Evolutionary conservation across 768 basidiomycete genomes (phyloP), one percentile per base, ranked within the genome.

Genomic region (Boletellus ananas): DNA sequence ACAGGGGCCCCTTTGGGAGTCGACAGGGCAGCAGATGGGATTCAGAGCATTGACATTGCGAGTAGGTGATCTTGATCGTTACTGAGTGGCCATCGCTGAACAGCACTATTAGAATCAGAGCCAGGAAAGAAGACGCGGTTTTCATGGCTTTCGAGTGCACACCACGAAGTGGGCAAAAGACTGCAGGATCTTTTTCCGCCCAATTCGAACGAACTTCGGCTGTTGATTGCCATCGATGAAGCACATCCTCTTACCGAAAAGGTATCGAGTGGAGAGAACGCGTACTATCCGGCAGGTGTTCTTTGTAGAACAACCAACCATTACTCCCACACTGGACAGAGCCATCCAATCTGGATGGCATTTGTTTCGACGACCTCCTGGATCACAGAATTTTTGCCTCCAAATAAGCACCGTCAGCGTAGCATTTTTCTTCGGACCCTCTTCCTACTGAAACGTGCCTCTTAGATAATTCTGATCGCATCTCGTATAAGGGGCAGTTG

Each of bases 181-280:
- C 36, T 31, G 4, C 4, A 29, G 5, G 8, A 4, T 4, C 18
- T 36, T 6, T 46, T 54, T 3, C 0, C 35, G 1, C 23, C 34
- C 3, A 1, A 27, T 5, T 10, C 34, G 1, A 5, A 36, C 10
- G 3, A 0, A 3, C 49, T 51, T 1, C 52, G 43, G 33, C 16
- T 60, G 37, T 36, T 60, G 14, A 60, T 60, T 17, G 58, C 58
- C 1, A 2, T 60, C 6, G 58, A 60, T 17, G 51, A 57, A 3
- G 55, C 55, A 12, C 51, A 60, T 14, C 12, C 45, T 0, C 43
- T 60, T 6, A 41, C 47, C 2, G 6, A 12, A 1, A 14, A 17
- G 2, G 2, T 6, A 3, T 13, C 11, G 13, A 23, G 14, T 9
- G 10, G 13, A 9, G 27, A 9, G 29, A 1, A 25, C n/a, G 5